These are phyloP conservation scores for button mushroom (Agaricus bisporus) DNA, from an alignment of 768 basidiomycete genomes.

Conservation along the genomic window DNA sequence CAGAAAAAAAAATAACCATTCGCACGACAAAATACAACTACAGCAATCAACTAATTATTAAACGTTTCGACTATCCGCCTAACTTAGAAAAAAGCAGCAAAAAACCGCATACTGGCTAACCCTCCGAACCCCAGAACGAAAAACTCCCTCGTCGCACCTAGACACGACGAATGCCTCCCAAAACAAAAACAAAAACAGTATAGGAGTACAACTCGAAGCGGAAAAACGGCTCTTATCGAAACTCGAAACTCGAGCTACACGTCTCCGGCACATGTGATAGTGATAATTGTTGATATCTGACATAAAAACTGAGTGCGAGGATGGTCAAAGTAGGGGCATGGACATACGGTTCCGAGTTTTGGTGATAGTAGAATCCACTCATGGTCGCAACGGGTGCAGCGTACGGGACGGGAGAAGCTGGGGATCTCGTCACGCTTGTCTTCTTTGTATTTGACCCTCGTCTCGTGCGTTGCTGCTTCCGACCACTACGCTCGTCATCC, in stretches of 20 bases:
- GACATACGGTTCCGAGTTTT: slow-evolving; percentile 87
- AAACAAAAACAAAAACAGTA: not conserved
- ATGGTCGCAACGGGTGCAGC: slow-evolving; percentile 60
- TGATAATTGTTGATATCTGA: slow-evolving; percentile 85
- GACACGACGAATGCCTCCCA: not conserved
- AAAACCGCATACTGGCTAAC: not conserved
- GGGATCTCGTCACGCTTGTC: slow-evolving; percentile 24
- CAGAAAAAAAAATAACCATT: not conserved
- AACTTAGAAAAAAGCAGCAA: not conserved
- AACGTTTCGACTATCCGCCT: not conserved
- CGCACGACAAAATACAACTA: not conserved
- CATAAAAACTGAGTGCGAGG: slow-evolving; percentile 10
- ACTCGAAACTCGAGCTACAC: slow-evolving; percentile 77
- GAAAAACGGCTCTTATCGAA: slow-evolving; percentile 48
- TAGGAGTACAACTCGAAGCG: not conserved
- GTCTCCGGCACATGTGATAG: slow-evolving; percentile 72
- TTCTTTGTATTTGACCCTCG: slow-evolving; percentile 44
- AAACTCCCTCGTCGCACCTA: not conserved
- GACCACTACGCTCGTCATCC: slow-evolving; percentile 6
- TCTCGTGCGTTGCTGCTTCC: slow-evolving; percentile 25
- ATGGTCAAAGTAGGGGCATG: not conserved
- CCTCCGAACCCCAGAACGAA: not conserved
- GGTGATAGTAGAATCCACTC: slow-evolving; percentile 92
- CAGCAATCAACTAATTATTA: slow-evolving; percentile 7
- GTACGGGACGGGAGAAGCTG: slow-evolving; percentile 39